phyloP scores from a whole-genome alignment of 2,329 filamentous ascomycete species.

The Diaporthe citriasiana region DNA sequence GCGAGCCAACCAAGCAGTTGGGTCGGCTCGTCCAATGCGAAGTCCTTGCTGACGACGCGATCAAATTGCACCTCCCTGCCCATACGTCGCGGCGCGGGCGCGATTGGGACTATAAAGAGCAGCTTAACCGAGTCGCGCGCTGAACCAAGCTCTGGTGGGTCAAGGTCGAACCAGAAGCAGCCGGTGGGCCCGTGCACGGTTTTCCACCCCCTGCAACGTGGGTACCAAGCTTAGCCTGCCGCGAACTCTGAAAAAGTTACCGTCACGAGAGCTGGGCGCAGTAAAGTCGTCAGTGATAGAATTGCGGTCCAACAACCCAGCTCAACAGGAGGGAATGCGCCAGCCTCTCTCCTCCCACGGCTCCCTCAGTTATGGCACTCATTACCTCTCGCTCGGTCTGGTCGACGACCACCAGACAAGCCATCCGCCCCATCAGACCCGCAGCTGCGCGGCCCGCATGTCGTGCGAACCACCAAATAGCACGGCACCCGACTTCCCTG shows the following conservation, averaged over 20 bases:
- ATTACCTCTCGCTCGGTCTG: slow-evolving; percentile 52
- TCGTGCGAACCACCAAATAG: slow-evolving; percentile 36
- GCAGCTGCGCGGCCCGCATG: slow-evolving; percentile 34
- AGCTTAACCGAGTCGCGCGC: slow-evolving; percentile 26
- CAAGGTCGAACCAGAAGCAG: not conserved
- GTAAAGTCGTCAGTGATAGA: slow-evolving; percentile 12
- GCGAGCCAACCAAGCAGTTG: slow-evolving; percentile 5
- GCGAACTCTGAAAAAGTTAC: slow-evolving; percentile 42
- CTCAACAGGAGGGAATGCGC: slow-evolving; percentile 38
- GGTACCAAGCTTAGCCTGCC: slow-evolving; percentile 9
- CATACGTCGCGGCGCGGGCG: slow-evolving; percentile 30
- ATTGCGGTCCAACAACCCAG: not conserved
- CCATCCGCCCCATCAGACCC: slow-evolving; percentile 49
- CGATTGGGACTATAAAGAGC: slow-evolving; percentile 17
- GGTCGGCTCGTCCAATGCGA: slow-evolving; percentile 29
- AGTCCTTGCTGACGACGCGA: slow-evolving; percentile 34
- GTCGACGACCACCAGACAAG: slow-evolving; percentile 52
- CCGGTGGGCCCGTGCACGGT: not conserved
- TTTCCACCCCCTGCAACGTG: not conserved
- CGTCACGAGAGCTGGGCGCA: slow-evolving; percentile 16
- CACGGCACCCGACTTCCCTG: slow-evolving; percentile 37
- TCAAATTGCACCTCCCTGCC: slow-evolving; percentile 27
- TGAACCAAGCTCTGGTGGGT: slow-evolving; percentile 28
- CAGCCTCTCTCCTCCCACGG: slow-evolving; percentile 21
- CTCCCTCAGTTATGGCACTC: slow-evolving; percentile 50